These are phyloP conservation scores for Microdochium bolleyi DNA, from an alignment of 2,329 filamentous ascomycete species.

Conservation along the genomic window DNA sequence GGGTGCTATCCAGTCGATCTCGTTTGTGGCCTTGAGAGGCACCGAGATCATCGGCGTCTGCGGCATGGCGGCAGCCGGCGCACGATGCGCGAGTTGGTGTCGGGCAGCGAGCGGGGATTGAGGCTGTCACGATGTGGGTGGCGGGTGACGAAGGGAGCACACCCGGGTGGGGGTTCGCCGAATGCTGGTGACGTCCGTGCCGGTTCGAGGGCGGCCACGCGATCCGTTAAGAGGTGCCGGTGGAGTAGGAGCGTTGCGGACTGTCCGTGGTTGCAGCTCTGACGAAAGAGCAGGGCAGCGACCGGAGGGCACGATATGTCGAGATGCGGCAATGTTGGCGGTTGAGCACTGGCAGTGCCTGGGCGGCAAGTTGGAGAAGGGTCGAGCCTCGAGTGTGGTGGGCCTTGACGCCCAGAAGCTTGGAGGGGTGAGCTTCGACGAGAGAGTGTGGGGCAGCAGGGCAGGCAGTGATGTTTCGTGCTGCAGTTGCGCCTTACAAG, in stretches of 20 bases:
- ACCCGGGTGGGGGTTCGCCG: not conserved
- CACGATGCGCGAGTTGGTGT: not conserved
- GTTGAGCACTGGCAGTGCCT: not conserved
- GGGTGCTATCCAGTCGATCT: slow-evolving; percentile 94
- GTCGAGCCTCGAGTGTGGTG: not conserved
- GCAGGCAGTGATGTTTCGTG: too few species aligned
- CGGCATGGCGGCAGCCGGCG: slow-evolving; percentile 43
- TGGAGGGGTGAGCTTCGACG: too few species aligned
- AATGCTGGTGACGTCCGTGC: too few species aligned
- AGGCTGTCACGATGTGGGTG: not conserved
- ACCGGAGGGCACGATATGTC: too few species aligned
- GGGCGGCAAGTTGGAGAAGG: not conserved
- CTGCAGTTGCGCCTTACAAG: too few species aligned
- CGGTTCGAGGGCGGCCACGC: too few species aligned
- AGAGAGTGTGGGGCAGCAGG: too few species aligned
- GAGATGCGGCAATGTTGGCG: not conserved
- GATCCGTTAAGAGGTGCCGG: too few species aligned
- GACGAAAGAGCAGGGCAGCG: too few species aligned
- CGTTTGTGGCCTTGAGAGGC: slow-evolving; percentile 89
- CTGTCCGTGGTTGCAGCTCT: too few species aligned
- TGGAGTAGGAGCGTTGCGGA: too few species aligned
- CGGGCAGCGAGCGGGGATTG: not conserved
- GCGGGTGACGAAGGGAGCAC: not conserved
- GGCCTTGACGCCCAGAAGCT: too few species aligned
- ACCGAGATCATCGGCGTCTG: slow-evolving; percentile 92